Evolutionary conservation across 1,284 basidiomycete genomes (phyloP).

Genomic region (Fomitopsis schrenkii): DNA sequence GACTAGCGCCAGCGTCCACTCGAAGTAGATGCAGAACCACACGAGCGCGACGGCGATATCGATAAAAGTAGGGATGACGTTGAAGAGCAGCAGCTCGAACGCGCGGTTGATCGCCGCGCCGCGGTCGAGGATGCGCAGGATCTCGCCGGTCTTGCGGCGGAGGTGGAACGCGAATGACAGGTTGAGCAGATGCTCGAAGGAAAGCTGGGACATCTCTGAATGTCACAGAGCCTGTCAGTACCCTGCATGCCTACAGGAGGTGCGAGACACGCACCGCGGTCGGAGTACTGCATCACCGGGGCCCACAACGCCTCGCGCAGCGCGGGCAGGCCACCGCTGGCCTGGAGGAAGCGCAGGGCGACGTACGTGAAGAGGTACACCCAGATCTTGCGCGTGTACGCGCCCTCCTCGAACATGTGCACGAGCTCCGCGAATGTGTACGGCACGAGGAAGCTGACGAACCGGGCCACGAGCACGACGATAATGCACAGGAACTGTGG

Average conservation of each 20-base stretch:
- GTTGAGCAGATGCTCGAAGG: conserved; percentile 77
- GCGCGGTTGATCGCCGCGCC: conserved; percentile 52
- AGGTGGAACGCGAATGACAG: conserved; percentile 86
- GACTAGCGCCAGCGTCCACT: conserved; percentile 65
- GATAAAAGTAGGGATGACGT: conserved; percentile 74
- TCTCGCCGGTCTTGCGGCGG: conserved; percentile 63
- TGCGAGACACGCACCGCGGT: conserved; percentile 41
- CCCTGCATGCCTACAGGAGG: neutral
- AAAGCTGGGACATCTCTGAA: conserved; percentile 73
- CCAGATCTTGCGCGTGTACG: conserved; percentile 49
- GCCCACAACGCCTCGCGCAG: conserved; percentile 71
- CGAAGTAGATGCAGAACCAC: conserved; percentile 60
- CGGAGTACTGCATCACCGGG: conserved; percentile 86
- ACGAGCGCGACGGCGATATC: conserved; percentile 72
- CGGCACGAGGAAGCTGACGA: conserved; percentile 74
- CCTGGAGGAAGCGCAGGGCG: conserved; percentile 60
- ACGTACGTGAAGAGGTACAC: conserved; percentile 61
- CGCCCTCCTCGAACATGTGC: conserved; percentile 47
- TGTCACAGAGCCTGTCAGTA: neutral
- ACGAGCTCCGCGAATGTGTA: conserved; percentile 71
- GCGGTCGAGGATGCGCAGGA: conserved; percentile 63
- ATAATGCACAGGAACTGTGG: conserved; percentile 58
- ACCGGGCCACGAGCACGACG: conserved; percentile 69
- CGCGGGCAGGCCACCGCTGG: conserved; percentile 67
- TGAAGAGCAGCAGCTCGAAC: conserved; percentile 68